phyloP scores from a whole-genome alignment of 768 basidiomycete genomes.

The Sarcodon aspratus region DNA sequence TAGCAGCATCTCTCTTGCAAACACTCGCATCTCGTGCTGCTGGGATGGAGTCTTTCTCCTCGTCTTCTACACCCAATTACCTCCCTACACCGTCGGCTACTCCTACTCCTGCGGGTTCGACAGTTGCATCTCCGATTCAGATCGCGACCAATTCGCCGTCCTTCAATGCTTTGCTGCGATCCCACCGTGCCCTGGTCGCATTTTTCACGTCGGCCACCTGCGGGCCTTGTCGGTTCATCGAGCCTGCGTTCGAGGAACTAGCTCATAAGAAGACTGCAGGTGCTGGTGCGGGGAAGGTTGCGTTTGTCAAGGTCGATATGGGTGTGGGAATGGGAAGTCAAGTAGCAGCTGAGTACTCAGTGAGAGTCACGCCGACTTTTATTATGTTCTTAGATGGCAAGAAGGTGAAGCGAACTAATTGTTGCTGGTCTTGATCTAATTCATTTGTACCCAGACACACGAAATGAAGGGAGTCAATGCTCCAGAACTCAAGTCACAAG shows the following conservation, averaged over 20 bases:
- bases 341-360: slow-evolving; percentile 51
- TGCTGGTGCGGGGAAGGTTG: slow-evolving; percentile 31
- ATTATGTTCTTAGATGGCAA: slow-evolving; percentile 73
- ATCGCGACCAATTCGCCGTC: slow-evolving; percentile 66
- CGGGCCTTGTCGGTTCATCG: slow-evolving; percentile 73
- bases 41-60: slow-evolving; percentile 13
- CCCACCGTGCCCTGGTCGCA: slow-evolving; percentile 63
- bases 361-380: slow-evolving; percentile 81
- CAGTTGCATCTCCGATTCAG: slow-evolving; percentile 53
- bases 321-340: slow-evolving; percentile 50
- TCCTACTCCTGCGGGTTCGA: slow-evolving; percentile 29
- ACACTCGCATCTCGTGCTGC: slow-evolving; percentile 40
- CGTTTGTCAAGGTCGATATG: slow-evolving; percentile 80
- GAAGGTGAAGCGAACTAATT: slow-evolving; percentile 33
- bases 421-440: background rate
- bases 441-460: slow-evolving; percentile 30
- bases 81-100: slow-evolving; percentile 13
- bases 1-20: slow-evolving; percentile 43
- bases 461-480: slow-evolving; percentile 68
- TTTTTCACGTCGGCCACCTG: slow-evolving; percentile 77
- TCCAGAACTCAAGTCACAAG: slow-evolving; percentile 57
- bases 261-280: slow-evolving; percentile 44
- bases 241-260: slow-evolving; percentile 72
- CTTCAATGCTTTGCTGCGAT: slow-evolving; percentile 50
- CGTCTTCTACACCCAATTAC: slow-evolving; percentile 9